These are phyloP conservation scores for Phytophthora sojae DNA, from an alignment of 352 stramenopile species.

Conservation along the genomic window DNA sequence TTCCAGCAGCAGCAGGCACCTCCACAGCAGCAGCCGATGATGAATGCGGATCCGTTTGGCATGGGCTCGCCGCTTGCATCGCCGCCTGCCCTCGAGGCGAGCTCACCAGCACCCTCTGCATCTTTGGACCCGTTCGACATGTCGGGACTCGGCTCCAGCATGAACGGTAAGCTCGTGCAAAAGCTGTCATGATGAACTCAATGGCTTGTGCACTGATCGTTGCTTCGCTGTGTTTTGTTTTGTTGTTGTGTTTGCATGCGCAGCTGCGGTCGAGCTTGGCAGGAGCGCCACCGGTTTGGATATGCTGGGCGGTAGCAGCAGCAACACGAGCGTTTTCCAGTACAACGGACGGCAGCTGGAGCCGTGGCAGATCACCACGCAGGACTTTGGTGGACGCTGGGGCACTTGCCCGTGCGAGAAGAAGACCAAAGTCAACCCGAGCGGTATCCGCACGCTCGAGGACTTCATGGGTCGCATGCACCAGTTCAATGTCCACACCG, in stretches of 20 bases:
- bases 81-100: constrained; percentile 37
- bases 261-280: constrained; percentile 55
- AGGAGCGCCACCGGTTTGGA: constrained; percentile 43
- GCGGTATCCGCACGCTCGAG: constrained; percentile 81
- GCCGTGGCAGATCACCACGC: constrained; percentile 88
- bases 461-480: constrained; percentile 87
- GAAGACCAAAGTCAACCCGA: constrained; percentile 86
- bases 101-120: constrained; percentile 34
- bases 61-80: constrained; percentile 52
- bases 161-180: constrained; percentile 63
- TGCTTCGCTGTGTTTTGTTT: not conserved
- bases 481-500: constrained; percentile 81
- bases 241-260: constrained; percentile 20
- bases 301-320: constrained; percentile 43
- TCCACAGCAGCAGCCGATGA: constrained; percentile 42
- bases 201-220: not conserved
- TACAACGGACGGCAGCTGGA: constrained; percentile 84
- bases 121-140: constrained; percentile 83
- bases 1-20: constrained; percentile 46
- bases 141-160: constrained; percentile 65
- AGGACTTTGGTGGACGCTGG: constrained; percentile 89
- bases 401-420: constrained; percentile 84
- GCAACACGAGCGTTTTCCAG: constrained; percentile 59
- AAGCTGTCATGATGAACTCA: not conserved
- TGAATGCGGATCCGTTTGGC: constrained; percentile 70